Percentiles rank a stretch among this genome's conserved stretches.
Evolutionary conservation across 352 stramenopile species (phyloP).

Genomic region (Globisporangium mamillatum): DNA sequence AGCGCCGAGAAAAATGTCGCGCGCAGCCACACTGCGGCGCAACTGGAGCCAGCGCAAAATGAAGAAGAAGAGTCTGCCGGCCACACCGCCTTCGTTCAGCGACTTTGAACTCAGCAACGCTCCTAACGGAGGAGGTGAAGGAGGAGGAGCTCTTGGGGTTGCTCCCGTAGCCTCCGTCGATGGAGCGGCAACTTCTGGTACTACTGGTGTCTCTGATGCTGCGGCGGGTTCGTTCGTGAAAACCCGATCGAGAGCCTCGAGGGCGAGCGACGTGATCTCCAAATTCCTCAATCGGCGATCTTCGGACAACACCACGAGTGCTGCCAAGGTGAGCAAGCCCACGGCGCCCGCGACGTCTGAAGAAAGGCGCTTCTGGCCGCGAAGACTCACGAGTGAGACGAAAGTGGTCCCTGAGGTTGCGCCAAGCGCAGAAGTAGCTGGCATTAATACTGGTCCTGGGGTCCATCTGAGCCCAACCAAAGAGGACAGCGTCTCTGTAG

Average conservation of each 20-base stretch:
- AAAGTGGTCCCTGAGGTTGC: not conserved
- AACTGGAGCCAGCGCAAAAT: not conserved
- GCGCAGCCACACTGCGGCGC: not conserved
- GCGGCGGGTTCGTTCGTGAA: not conserved
- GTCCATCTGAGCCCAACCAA: not conserved
- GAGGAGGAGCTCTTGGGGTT: not conserved
- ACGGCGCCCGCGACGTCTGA: not conserved
- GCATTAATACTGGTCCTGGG: not conserved
- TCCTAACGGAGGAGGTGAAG: too few species aligned
- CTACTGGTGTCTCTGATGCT: not conserved
- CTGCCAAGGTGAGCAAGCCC: not conserved
- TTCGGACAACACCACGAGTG: not conserved
- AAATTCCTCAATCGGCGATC: slow-evolving; percentile 10
- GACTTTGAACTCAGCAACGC: too few species aligned
- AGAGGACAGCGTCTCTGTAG: not conserved
- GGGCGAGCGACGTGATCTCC: slow-evolving; percentile 7
- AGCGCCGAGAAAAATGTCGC: not conserved
- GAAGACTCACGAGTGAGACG: slow-evolving; percentile 14
- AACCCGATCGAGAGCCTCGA: slow-evolving; percentile 3
- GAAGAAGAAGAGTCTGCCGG: not conserved
- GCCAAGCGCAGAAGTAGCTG: too few species aligned
- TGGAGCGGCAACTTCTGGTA: not conserved
- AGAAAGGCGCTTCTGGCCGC: slow-evolving; percentile 13
- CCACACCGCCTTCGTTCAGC: not conserved
- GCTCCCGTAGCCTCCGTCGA: not conserved